phyloP scores from a whole-genome alignment of 2,329 filamentous ascomycete genomes.

The Fusarium nygamai region DNA sequence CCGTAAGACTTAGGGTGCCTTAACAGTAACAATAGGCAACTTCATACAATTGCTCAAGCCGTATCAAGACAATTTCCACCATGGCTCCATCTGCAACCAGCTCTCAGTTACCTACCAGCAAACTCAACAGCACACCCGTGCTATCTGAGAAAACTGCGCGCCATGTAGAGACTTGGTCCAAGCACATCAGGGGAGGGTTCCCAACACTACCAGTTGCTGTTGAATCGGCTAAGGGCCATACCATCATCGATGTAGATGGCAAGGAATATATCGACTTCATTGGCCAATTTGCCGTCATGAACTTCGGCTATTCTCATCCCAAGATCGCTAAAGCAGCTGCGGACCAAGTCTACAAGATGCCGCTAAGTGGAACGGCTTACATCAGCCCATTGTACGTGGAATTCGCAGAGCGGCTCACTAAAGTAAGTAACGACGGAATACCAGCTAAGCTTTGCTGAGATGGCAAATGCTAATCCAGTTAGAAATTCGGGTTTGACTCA shows the following conservation, averaged over 20 bases:
- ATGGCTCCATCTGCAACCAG: not conserved
- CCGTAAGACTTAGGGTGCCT: too few relatives aligned
- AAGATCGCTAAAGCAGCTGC: not conserved
- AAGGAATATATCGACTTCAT: not conserved
- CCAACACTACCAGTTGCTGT: not conserved
- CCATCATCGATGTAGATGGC: not conserved
- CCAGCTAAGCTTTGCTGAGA: too few relatives aligned
- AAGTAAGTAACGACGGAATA: not conserved
- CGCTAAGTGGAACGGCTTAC: not conserved
- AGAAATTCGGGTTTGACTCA: not conserved
- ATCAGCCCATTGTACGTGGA: not conserved
- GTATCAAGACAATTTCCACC: fast-evolving
- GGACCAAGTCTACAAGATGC: not conserved
- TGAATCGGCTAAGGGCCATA: not conserved
- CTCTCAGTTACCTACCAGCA: not conserved
- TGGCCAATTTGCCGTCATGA: not conserved
- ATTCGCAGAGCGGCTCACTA: not conserved
- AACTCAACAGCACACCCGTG: not conserved
- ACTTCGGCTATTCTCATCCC: not conserved
- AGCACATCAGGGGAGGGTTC: not conserved
- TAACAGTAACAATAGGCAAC: not conserved
- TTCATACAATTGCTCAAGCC: not conserved
- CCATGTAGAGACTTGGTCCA: not conserved
- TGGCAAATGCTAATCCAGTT: not conserved
- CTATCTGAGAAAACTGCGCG: not conserved